Evolutionary conservation across 208 protist species (phyloP).

Genomic region (Acanthamoeba healyi): DNA sequence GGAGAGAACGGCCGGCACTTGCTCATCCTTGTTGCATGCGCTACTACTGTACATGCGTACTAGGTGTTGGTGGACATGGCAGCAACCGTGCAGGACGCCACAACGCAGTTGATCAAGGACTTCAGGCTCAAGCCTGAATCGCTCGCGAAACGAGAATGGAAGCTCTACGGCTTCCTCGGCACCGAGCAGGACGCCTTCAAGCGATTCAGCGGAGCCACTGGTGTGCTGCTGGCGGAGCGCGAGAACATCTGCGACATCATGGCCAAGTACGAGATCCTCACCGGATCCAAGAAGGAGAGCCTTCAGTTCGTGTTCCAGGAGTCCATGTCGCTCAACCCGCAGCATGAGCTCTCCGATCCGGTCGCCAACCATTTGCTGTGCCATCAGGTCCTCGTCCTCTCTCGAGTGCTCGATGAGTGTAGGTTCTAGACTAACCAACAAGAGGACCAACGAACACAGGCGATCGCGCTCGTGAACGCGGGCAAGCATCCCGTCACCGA

Average conservation of each 20-base stretch:
- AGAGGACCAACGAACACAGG: not conserved
- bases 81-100: constrained; percentile 2
- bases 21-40: no score
- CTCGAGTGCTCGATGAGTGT: not conserved
- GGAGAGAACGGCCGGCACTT: no score
- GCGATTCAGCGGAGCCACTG: constrained; percentile 18
- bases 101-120: constrained; percentile 54
- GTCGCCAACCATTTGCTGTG: constrained; percentile 23
- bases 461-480: not conserved
- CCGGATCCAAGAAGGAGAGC: constrained; percentile 17
- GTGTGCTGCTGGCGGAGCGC: not conserved
- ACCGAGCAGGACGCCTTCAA: constrained; percentile 16
- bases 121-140: constrained; percentile 2
- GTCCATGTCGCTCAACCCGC: constrained; percentile 52
- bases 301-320: constrained; percentile 55
- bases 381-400: not conserved
- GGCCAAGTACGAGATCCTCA: not conserved
- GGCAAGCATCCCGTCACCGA: constrained; percentile 61
- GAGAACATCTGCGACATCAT: constrained; percentile 55
- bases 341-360: not conserved
- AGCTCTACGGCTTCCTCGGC: constrained; percentile 7
- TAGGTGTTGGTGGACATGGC: constrained; percentile 51
- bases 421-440: no score
- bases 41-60: not conserved
- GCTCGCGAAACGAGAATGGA: constrained; percentile 20